Base-by-base conservation (phyloP, 2,329 filamentous ascomycete species). In the Ophiostoma himal-ulmi region DNA sequence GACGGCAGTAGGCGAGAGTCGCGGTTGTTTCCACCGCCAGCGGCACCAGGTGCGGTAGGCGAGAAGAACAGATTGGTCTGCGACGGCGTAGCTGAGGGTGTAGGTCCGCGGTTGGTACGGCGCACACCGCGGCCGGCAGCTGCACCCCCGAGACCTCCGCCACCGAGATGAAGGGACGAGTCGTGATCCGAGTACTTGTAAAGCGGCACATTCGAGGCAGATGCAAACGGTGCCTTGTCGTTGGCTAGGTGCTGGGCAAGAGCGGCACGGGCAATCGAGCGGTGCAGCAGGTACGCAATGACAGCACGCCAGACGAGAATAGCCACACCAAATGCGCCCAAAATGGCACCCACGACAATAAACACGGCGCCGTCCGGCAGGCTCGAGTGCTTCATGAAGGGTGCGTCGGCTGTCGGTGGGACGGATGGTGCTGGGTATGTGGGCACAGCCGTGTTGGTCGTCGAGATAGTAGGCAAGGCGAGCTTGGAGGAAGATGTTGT, bases 291-390 rank as follows among this genome's bases (percentile, higher is more conserved):
- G 86, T 93, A 96, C 72, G 92, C 93, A 71, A 97, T 89, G 70
- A 97, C 86, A 68, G 85, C 89, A 72, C 94, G 92, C 95, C 95
- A 99, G 71, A 91, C 84, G 14, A 99, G 84, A 64, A 98, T 87
- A n/a, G 88, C 89, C 10, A 93, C 82, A 13, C 89, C 92, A 73
- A 97, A 87, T 74, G 93, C 90, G 20, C 92, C 95, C 7, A 99
- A 86, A 37, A 93, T 90, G 36, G 93, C 91, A 65, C 95, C 95
- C 0, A 98, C 95, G 30, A 89, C 91, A 76, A 99, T 99, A 82
- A 99, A 99, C 71, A 99, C 91, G 4, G 94, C 97, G 70, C 95
- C 95, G 76, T 98, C 91, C 2, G 95, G 95, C 13, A 94, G 84
- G 69, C 81, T 89, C 0, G 93, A 96, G 76, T 90, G 89, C 77